phyloP scores from a whole-genome alignment of 2,329 filamentous ascomycete species.

The Ceratocystis harringtonii region DNA sequence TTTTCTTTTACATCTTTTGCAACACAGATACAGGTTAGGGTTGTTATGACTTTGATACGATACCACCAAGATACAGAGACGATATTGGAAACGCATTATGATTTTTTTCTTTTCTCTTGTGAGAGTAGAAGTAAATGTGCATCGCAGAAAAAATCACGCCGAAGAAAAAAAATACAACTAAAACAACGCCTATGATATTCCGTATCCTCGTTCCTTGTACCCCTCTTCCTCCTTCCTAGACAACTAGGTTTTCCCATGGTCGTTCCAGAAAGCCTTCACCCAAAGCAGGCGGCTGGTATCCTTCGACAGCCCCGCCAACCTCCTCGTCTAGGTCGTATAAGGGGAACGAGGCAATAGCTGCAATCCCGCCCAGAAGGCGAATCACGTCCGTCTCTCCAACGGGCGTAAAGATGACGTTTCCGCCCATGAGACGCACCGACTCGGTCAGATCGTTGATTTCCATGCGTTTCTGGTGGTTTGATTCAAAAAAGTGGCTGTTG shows the following conservation, averaged over 20 bases:
- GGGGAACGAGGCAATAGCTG: constrained; percentile 81
- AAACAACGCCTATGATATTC: too few species aligned
- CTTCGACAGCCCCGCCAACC: constrained; percentile 27
- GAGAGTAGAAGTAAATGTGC: not conserved
- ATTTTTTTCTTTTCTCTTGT: not conserved
- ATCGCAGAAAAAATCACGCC: too few species aligned
- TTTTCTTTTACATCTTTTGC: not conserved
- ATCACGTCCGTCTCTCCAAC: constrained; percentile 65
- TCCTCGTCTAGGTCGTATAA: constrained; percentile 61
- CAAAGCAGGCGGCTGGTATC: not conserved
- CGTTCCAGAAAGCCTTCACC: constrained; percentile 15
- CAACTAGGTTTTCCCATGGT: constrained; percentile 16
- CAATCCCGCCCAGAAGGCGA: constrained; percentile 72
- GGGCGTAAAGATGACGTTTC: constrained; percentile 45
- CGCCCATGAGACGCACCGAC: constrained; percentile 69
- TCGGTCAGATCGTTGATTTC: constrained; percentile 78
- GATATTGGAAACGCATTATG: not conserved
- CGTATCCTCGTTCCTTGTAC: too few species aligned
- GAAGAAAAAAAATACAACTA: too few species aligned
- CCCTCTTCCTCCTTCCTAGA: not conserved
- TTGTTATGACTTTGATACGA: too few species aligned
- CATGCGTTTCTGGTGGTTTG: constrained; percentile 60
- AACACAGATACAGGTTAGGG: too few species aligned
- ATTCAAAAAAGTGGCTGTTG: constrained; percentile 72
- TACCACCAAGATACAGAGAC: too few species aligned